A percentile compares a stretch with the other conserved stretches of the same genome.
Evolutionary conservation across 441 rosid species (phyloP).

Genomic region (Populus hybrid): DNA sequence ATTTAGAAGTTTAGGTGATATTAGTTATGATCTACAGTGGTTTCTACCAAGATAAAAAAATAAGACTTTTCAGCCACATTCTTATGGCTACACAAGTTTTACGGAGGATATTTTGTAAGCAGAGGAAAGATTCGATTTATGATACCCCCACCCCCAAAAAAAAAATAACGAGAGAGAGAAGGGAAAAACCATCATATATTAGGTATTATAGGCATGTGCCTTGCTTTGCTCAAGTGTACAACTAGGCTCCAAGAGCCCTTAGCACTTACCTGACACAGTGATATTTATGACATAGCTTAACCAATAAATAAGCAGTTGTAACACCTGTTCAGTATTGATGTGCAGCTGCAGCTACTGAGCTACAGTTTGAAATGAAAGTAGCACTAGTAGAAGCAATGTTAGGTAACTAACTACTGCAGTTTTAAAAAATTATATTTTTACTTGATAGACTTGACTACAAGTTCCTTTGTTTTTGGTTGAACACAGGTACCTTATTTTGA

Average conservation of each 20-base stretch:
- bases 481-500: background rate
- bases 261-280: too few relatives aligned
- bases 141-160: background rate
- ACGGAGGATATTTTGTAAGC: background rate
- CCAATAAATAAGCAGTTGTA: too few relatives aligned
- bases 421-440: too few relatives aligned
- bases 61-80: background rate
- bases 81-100: too few relatives aligned
- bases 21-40: background rate
- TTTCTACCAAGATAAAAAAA: too few relatives aligned
- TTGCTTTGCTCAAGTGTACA: too few relatives aligned
- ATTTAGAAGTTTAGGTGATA: background rate
- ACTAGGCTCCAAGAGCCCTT: too few relatives aligned
- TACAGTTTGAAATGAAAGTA: background rate
- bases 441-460: background rate
- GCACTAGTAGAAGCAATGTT: background rate
- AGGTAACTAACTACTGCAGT: background rate
- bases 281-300: too few relatives aligned
- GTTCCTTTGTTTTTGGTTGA: background rate
- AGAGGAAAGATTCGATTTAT: background rate
- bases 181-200: too few relatives aligned
- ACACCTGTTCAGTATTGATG: background rate
- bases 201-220: background rate
- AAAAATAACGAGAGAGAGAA: too few relatives aligned
- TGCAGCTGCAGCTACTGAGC: background rate